Evolutionary conservation across 164 flowering plant genomes (phyloP).

Genomic region (Sedum album): DNA sequence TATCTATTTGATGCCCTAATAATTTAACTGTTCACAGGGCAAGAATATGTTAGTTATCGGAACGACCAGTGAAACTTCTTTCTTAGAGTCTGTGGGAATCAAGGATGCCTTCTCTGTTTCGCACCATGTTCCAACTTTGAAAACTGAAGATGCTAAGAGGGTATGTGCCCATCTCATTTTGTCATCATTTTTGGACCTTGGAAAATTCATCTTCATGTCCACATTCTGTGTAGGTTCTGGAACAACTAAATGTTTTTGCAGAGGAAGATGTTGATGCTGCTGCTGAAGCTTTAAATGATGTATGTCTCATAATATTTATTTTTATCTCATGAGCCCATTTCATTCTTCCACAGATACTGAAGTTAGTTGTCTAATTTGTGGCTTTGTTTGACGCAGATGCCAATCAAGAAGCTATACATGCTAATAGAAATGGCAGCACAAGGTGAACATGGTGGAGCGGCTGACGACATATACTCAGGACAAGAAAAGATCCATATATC

Average conservation of each 20-base stretch:
- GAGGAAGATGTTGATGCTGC: slow-evolving; percentile 64
- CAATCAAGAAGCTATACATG: slow-evolving; percentile 89
- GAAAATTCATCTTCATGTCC: not conserved
- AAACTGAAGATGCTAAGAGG: slow-evolving; percentile 72
- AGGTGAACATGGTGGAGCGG: slow-evolving; percentile 66
- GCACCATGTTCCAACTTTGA: slow-evolving; percentile 65
- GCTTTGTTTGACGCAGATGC: slow-evolving; percentile 33
- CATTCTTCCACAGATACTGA: not conserved
- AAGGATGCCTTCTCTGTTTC: slow-evolving; percentile 77
- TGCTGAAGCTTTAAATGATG: slow-evolving; percentile 78
- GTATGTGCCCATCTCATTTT: slow-evolving; percentile 21
- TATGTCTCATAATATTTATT: slow-evolving; percentile 16
- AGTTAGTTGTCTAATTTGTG: not conserved
- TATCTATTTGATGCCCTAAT: not conserved
- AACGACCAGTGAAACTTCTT: slow-evolving; percentile 73
- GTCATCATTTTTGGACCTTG: not conserved
- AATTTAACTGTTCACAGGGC: slow-evolving; percentile 39
- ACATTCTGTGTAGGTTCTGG: slow-evolving; percentile 43
- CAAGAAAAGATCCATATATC: slow-evolving; percentile 52
- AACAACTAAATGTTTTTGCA: slow-evolving; percentile 62
- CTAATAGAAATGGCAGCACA: slow-evolving; percentile 93
- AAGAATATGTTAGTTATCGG: slow-evolving; percentile 85
- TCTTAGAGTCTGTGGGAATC: slow-evolving; percentile 75
- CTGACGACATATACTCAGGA: slow-evolving; percentile 80
- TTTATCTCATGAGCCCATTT: not conserved